These are phyloP conservation scores for Aureobasidium pullulans DNA, from an alignment of 2,329 filamentous ascomycete genomes.

Conservation along the genomic window DNA sequence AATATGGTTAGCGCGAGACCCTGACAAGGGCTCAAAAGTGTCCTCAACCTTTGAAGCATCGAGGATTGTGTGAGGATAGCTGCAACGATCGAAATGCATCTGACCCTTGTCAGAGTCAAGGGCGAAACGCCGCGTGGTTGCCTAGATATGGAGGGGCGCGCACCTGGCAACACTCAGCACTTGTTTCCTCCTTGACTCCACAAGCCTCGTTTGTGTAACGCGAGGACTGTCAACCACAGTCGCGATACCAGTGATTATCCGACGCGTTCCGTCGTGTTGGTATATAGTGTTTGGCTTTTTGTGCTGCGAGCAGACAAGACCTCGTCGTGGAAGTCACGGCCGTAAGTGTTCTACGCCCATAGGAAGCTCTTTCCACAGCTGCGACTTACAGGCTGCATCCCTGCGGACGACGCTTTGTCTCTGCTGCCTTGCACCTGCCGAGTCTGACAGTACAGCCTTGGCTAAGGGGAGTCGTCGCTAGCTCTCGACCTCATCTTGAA, in stretches of 20 bases:
- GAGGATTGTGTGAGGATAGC: not conserved
- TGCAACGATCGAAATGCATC: not conserved
- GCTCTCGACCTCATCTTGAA: too few species aligned
- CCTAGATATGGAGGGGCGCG: not conserved
- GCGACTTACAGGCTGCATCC: not conserved
- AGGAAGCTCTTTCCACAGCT: not conserved
- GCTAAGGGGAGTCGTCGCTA: not conserved
- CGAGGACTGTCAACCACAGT: not conserved
- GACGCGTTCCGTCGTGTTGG: slow-evolving; percentile 2
- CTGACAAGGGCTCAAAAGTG: not conserved
- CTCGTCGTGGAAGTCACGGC: not conserved
- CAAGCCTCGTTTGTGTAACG: not conserved
- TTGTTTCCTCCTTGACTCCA: not conserved
- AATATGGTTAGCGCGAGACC: not conserved
- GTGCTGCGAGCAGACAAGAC: not conserved
- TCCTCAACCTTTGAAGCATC: not conserved
- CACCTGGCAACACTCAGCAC: not conserved
- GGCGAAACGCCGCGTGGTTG: not conserved
- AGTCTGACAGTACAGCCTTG: not conserved
- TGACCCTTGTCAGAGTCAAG: not conserved
- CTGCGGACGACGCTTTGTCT: not conserved
- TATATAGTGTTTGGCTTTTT: not conserved
- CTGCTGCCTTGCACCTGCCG: not conserved
- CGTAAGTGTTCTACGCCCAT: not conserved
- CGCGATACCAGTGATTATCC: not conserved